Conservation (phyloP, 164 flowering plant species). For the Kingdonia uniflora region DNA sequence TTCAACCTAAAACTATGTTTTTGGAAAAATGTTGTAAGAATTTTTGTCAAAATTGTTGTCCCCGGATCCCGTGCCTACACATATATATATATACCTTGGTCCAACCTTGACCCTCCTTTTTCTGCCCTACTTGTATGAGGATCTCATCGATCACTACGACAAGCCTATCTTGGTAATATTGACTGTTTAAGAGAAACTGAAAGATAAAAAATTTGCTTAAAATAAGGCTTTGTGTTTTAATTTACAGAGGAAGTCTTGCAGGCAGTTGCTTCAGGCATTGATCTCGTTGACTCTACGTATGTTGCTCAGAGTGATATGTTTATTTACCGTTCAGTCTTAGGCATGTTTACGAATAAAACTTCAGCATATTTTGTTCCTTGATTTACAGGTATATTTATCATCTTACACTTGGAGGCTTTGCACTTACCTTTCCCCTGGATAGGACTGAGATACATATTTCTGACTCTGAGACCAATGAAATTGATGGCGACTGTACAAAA, state of each 20-base stretch:
- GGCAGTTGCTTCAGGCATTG: slow-evolving; percentile 83
- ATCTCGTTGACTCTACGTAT: slow-evolving; percentile 75
- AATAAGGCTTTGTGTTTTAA: slow-evolving; percentile 12
- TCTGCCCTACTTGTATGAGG: too few species aligned
- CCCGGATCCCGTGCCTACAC: too few species aligned
- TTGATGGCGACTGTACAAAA: slow-evolving; percentile 50
- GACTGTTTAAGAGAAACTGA: not conserved
- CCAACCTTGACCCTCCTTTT: too few species aligned
- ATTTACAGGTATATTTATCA: slow-evolving; percentile 65
- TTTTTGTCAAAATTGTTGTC: too few species aligned
- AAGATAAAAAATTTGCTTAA: not conserved
- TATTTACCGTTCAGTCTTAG: too few species aligned
- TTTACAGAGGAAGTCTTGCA: slow-evolving; percentile 74
- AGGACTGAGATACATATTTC: slow-evolving; percentile 12
- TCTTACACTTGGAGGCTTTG: slow-evolving; percentile 80
- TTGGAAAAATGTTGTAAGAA: too few species aligned
- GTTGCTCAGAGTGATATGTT: slow-evolving; percentile 11
- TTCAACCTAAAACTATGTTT: too few species aligned
- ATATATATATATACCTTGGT: too few species aligned
- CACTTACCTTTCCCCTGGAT: slow-evolving; percentile 54
- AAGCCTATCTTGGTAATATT: not conserved
- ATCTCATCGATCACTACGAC: too few species aligned
- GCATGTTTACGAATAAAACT: too few species aligned
- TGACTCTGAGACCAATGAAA: slow-evolving; percentile 18
- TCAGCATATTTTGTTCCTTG: too few species aligned